These are phyloP conservation scores for Cymbopogon flexuosus DNA, from an alignment of 202 grass and related monocot species.

Conservation along the genomic window DNA sequence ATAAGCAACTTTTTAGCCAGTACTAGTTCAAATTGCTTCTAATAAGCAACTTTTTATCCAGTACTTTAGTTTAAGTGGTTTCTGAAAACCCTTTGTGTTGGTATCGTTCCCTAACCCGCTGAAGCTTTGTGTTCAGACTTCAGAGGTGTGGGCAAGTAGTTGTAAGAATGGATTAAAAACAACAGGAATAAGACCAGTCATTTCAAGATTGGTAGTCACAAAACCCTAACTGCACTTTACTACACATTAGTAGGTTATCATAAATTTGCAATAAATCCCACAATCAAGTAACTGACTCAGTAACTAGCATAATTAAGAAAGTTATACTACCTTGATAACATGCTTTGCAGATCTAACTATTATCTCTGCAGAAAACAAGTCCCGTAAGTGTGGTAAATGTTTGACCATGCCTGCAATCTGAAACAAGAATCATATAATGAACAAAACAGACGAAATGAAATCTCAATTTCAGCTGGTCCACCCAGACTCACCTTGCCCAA, in stretches of 20 bases:
- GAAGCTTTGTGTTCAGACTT: background rate
- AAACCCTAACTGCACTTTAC: background rate
- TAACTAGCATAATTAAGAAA: background rate
- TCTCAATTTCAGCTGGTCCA: constrained; percentile 19
- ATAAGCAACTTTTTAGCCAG: background rate
- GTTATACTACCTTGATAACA: constrained; percentile 67
- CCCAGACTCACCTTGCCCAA: constrained; percentile 80
- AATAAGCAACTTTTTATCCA: background rate
- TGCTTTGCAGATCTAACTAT: constrained; percentile 94
- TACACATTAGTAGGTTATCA: background rate
- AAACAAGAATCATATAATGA: constrained; percentile 31
- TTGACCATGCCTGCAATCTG: constrained; percentile 84
- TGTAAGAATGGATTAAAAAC: background rate
- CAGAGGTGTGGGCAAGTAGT: background rate
- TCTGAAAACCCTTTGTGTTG: background rate
- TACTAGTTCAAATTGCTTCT: background rate
- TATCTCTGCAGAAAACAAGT: constrained; percentile 73
- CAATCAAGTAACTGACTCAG: background rate
- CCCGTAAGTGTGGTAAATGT: constrained; percentile 75
- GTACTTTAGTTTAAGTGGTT: background rate
- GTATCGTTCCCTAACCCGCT: background rate
- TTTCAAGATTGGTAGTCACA: background rate
- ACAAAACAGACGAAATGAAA: background rate
- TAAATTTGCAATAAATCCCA: background rate
- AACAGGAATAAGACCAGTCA: background rate